These are phyloP conservation scores for Thelonectria discophora DNA, from an alignment of 2,329 filamentous ascomycete species.

Conservation along the genomic window DNA sequence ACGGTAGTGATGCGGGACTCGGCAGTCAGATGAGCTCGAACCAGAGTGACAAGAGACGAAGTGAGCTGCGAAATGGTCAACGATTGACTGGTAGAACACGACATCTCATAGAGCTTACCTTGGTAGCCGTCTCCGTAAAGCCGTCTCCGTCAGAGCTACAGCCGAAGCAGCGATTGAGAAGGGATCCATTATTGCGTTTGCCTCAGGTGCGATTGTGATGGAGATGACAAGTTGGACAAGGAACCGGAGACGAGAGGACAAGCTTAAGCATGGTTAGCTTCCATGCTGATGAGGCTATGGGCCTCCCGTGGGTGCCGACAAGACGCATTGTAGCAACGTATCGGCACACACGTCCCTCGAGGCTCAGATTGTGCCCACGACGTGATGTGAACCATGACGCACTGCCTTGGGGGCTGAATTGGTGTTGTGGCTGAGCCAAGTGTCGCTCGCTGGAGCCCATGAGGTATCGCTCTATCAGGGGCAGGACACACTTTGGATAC, in stretches of 20 bases:
- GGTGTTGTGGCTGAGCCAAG: not conserved
- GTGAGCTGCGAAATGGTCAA: conserved; percentile 1
- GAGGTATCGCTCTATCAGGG: no score
- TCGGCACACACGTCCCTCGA: not conserved
- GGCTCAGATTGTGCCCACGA: not conserved
- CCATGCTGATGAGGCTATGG: not conserved
- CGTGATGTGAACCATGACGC: not conserved
- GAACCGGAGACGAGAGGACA: not conserved
- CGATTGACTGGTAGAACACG: no score
- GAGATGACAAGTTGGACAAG: not conserved
- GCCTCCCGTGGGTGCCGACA: not conserved
- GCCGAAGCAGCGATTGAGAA: conserved; percentile 10
- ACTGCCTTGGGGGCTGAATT: not conserved
- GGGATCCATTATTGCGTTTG: conserved; percentile 4
- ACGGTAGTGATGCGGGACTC: conserved; percentile 32
- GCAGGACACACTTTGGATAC: no score
- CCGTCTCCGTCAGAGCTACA: conserved; percentile 5
- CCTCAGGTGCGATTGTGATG: not conserved
- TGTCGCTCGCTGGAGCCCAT: no score
- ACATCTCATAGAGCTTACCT: not conserved
- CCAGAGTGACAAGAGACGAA: conserved; percentile 1
- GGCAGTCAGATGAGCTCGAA: conserved; percentile 25
- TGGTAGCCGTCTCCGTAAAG: conserved; percentile 4
- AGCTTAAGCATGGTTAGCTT: not conserved
- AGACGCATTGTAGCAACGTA: not conserved